Conservation (phyloP, 2,329 filamentous ascomycete species). For the Passalora sequoiae region DNA sequence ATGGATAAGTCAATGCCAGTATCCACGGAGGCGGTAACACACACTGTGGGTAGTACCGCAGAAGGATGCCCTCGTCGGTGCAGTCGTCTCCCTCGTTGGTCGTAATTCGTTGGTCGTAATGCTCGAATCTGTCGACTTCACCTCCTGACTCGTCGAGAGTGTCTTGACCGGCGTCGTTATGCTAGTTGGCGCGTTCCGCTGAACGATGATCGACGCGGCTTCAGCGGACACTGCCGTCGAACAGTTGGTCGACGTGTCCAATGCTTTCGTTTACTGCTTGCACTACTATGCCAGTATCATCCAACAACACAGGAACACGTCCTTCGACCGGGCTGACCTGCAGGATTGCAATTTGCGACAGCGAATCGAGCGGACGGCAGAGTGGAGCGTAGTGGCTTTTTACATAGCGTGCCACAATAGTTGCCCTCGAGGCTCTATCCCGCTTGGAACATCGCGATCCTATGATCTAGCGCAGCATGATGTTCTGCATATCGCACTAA, state of each 20-base stretch:
- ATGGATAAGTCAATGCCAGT: constrained; percentile 16
- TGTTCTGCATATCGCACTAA: constrained; percentile 21
- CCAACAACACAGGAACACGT: neutral
- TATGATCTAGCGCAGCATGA: constrained; percentile 18
- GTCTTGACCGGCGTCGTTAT: too few species aligned
- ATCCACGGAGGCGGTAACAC: constrained; percentile 21
- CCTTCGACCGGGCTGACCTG: constrained; percentile 11
- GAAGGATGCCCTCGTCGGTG: constrained; percentile 1
- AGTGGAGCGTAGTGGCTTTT: constrained; percentile 9
- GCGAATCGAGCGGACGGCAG: constrained; percentile 19
- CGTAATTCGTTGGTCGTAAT: constrained; percentile 1
- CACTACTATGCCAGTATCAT: too few species aligned
- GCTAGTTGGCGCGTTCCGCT: constrained; percentile 5
- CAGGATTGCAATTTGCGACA: constrained; percentile 11
- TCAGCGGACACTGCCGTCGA: constrained; percentile 1
- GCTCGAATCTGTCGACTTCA: constrained; percentile 6
- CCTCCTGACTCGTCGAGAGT: constrained; percentile 3
- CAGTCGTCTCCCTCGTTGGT: constrained; percentile 2
- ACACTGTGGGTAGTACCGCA: constrained; percentile 1
- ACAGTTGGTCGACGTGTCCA: too few species aligned
- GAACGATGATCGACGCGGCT: constrained; percentile 14
- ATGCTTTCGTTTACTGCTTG: too few species aligned
- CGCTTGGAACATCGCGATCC: constrained; percentile 13
- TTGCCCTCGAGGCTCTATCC: constrained; percentile 6
- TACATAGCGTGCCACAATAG: constrained; percentile 8